Evolutionary conservation across 495 filamentous ascomycete genomes (phyloP), one percentile per base, ranked within the genome.

Genomic region (Aspergillus biplanus): DNA sequence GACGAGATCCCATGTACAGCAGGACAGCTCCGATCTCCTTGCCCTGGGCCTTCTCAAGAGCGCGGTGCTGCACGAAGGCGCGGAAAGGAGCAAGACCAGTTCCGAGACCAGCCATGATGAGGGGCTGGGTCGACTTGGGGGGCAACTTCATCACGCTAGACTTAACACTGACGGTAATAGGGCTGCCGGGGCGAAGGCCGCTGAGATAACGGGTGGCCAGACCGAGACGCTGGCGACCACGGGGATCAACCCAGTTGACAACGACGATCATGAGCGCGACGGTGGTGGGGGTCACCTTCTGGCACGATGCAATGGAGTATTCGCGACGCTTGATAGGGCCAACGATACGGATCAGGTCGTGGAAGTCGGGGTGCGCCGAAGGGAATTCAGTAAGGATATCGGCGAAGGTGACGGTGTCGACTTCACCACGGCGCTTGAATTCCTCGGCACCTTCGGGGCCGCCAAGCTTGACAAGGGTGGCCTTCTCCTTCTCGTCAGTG

Each of bases 41-140:
- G 73, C 95, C 95, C 78, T 96, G 91, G 37, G 90, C 86, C 78
- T 96, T 96, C 76, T 98, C 94, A 86, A 93, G 93, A 16, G 95
- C 95, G 47, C 95, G 94, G 81, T 99, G 93, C 78, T 99, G 96
- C 55, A 97, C 90, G 72, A 99, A 99, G 54, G 95, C 95, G 64
- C 95, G 90, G 90, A 98, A 99, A 34, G 95, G 95, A 7, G 95
- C 95, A 16, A 99, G 88, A 71, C 95, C 95, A 4, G 95, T 99
- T 65, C 95, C 95, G n/a, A 99, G 90, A 77, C 95, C 95, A 34
- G 95, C 95, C 95, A 99, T 99, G 83, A 99, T 97, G 63, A 99
- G 84, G 8, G 95, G 95, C 59, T 92, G 88, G 48, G 90, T 93
- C 63, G 90, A 91, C 67, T 87, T 87, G 49, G 87, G 81, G 13